Conservation (phyloP, 805 yeast genomes). For the Lachancea sp. region DNA sequence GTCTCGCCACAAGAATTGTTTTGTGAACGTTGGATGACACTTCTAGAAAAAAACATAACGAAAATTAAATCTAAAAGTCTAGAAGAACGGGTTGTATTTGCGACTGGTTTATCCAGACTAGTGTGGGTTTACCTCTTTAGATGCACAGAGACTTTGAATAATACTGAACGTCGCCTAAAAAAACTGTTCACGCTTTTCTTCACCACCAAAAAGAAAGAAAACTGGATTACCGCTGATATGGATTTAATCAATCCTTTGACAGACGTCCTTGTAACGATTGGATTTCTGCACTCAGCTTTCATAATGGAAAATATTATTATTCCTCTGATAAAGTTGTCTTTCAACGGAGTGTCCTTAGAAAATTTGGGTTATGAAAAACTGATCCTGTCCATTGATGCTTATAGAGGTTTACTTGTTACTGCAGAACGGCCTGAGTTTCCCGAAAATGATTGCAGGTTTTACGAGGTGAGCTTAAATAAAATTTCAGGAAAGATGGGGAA, state of each 20-base stretch:
- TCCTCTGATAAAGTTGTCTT: constrained; percentile 58
- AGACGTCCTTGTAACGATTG: constrained; percentile 69
- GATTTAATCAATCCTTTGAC: constrained; percentile 58
- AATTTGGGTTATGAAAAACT: constrained; percentile 62
- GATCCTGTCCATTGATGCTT: constrained; percentile 63
- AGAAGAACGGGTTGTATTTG: constrained; percentile 46
- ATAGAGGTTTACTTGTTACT: constrained; percentile 64
- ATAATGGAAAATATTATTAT: constrained; percentile 71
- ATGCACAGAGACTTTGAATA: constrained; percentile 81
- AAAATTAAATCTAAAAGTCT: constrained; percentile 60
- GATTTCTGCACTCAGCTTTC: constrained; percentile 71
- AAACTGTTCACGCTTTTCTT: constrained; percentile 52
- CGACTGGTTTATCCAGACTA: constrained; percentile 64
- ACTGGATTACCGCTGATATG: constrained; percentile 67
- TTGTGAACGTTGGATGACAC: constrained; percentile 58
- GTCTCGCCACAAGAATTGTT: constrained; percentile 78
- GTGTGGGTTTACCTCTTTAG: constrained; percentile 88
- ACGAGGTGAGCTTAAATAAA: constrained; percentile 30
- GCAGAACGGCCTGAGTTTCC: constrained; percentile 72
- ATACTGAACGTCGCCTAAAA: constrained; percentile 75
- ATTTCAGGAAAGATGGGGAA: constrained; percentile 30
- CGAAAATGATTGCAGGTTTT: constrained; percentile 32
- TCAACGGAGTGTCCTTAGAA: constrained; percentile 55
- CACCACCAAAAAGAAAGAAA: constrained; percentile 53
- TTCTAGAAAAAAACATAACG: constrained; percentile 56